Evolutionary conservation across 345 rosid genomes (phyloP).

Genomic region (Camelina laxa): DNA sequence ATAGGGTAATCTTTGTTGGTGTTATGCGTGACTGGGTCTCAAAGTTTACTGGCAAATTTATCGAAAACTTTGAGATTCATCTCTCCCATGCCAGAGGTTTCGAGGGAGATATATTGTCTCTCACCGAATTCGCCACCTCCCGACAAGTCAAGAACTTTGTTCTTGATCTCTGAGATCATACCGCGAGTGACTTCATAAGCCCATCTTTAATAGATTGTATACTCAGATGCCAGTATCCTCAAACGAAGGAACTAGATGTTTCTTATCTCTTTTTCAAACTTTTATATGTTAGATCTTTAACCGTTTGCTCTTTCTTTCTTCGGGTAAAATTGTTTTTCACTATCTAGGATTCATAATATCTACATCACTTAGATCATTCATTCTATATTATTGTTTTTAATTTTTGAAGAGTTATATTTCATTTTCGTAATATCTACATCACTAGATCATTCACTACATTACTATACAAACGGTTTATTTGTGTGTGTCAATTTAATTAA

Average conservation of each 20-base stretch:
- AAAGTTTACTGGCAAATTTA: not conserved
- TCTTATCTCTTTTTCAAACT: constrained; percentile 19
- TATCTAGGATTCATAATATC: not conserved
- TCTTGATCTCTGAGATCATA: constrained; percentile 20
- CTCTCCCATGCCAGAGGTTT: not conserved
- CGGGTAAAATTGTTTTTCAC: constrained; percentile 4
- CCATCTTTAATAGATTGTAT: too few relatives aligned
- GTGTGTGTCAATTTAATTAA: too few relatives aligned
- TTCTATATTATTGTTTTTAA: too few relatives aligned
- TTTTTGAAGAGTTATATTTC: constrained; percentile 2
- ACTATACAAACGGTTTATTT: too few relatives aligned
- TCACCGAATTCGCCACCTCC: constrained; percentile 23
- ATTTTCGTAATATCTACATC: too few relatives aligned
- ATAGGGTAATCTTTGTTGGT: not conserved
- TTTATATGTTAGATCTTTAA: not conserved
- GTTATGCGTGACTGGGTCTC: constrained; percentile 10
- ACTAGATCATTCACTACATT: too few relatives aligned
- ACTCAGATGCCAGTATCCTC: not conserved
- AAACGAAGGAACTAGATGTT: constrained; percentile 4
- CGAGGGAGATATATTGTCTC: not conserved
- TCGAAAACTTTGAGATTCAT: constrained; percentile 20
- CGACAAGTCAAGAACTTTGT: constrained; percentile 14
- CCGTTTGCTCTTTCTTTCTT: constrained; percentile 16
- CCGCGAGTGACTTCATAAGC: too few relatives aligned
- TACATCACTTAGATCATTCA: too few relatives aligned